Evolutionary conservation across 129 eudicot species (phyloP).

Genomic region (Centaurea solstitialis): DNA sequence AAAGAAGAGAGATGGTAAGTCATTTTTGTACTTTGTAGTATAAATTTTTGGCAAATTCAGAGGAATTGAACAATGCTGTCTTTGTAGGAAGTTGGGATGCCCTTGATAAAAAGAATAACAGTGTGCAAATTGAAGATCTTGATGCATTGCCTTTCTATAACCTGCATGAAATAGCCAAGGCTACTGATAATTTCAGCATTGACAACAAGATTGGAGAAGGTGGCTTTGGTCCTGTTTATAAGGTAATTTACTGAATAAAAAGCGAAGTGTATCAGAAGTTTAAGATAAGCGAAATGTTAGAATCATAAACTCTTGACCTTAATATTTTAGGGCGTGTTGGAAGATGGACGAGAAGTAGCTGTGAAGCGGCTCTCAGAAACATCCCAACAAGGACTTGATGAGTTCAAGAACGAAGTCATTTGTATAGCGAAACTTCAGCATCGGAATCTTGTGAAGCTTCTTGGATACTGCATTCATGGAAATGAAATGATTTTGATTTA

Average conservation of each 20-base stretch:
- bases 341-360: slow-evolving; percentile 15
- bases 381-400: slow-evolving; percentile 24
- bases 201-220: slow-evolving; percentile 29
- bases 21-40: neutral
- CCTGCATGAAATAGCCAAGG: slow-evolving; percentile 3
- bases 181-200: slow-evolving; percentile 14
- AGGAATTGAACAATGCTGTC: neutral
- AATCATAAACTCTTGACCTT: neutral
- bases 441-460: slow-evolving; percentile 41
- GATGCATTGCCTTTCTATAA: neutral
- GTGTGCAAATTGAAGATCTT: neutral
- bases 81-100: neutral
- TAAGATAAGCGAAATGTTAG: neutral
- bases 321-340: slow-evolving; percentile 15
- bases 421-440: slow-evolving; percentile 40
- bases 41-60: neutral
- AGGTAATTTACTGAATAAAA: slow-evolving; percentile 14
- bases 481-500: slow-evolving; percentile 34
- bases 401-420: slow-evolving; percentile 23
- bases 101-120: slow-evolving; percentile 5
- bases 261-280: neutral
- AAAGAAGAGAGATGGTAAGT: neutral
- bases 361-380: slow-evolving; percentile 24
- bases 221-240: slow-evolving; percentile 31
- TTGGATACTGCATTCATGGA: slow-evolving; percentile 35